Evolutionary conservation across 2,329 filamentous ascomycete genomes (phyloP), one percentile per base, ranked within the genome.

Genomic region (Cladosporium colombiae): DNA sequence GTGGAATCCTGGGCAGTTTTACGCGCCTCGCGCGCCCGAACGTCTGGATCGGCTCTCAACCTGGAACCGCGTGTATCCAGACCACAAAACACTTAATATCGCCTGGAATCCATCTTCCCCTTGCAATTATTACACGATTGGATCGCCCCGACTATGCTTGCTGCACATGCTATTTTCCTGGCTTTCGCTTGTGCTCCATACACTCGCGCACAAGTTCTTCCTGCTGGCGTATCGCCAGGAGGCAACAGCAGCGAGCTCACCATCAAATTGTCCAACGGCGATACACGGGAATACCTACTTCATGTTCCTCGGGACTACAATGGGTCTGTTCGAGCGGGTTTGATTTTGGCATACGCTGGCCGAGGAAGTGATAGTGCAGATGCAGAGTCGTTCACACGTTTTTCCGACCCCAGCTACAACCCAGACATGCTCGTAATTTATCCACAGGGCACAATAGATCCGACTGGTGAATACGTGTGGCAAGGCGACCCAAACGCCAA

Each of bases 311-410:
- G 72, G 46, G 74, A 72, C 44, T 82, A 82, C 70, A 66, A 79
- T 18, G 65, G 65, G 14, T 69, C 73, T 49, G 74, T 56, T 1
- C 73, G 76, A 1, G 71, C 75, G 0, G 75, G 79, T 1, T 62
- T 82, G 35, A 79, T 81, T 25, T 71, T 82, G 18, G 81, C 80
- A 0, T 82, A 77, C 68, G 80, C 82, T 61, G 81, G 80, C 3
- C 74, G 77, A 1, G 69, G 68, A 21, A 74, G 78, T 55, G 68
- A 74, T 49, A 76, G 74, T 61, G 63, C 72, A 52, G 72, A 74
- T 11, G 74, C 81, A 66, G 77, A 80, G 67, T 65, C 69, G 2
- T 71, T 81, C 1, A 79, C 79, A 16, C 76, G 78, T 62, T 81
- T 83, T 68, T 79, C 78, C n/a, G 80, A 82, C 59, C 68, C 75